These are phyloP conservation scores for Actinidia arguta DNA, from an alignment of 179 eudicot species.

Conservation along the genomic window DNA sequence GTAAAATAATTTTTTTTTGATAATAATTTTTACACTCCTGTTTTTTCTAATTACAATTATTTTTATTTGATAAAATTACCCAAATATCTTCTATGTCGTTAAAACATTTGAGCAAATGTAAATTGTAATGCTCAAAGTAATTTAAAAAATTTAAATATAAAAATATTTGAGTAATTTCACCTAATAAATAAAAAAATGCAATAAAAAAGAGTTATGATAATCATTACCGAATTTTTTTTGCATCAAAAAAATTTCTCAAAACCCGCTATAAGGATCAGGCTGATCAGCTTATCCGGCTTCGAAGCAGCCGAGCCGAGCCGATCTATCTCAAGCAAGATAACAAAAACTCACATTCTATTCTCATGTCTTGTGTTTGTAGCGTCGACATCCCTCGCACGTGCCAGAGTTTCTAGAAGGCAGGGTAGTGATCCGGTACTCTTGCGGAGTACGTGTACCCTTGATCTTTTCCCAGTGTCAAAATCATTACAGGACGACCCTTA, in stretches of 20 bases:
- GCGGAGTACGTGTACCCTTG: not conserved
- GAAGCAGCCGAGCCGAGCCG: conserved; percentile 14
- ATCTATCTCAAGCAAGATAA: not conserved
- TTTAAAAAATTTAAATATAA: too few species aligned
- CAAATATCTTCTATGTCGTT: too few species aligned
- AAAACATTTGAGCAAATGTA: not conserved
- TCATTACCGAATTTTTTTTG: not conserved
- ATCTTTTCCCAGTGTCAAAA: too few species aligned
- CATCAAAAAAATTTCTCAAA: not conserved
- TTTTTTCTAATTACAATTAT: too few species aligned
- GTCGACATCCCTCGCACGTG: not conserved
- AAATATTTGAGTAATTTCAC: too few species aligned
- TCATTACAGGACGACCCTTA: too few species aligned
- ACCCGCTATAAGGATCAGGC: not conserved
- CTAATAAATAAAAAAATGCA: too few species aligned
- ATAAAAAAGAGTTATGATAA: too few species aligned
- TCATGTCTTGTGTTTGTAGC: not conserved
- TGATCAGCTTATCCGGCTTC: not conserved
- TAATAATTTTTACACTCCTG: too few species aligned
- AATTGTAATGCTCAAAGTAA: too few species aligned
- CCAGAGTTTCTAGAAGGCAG: not conserved
- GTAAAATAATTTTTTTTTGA: too few species aligned
- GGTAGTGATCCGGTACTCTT: not conserved
- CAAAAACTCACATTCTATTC: not conserved
- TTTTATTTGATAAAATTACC: too few species aligned